These are phyloP conservation scores for Trametes elegans DNA, from an alignment of 768 basidiomycete species.

Conservation along the genomic window DNA sequence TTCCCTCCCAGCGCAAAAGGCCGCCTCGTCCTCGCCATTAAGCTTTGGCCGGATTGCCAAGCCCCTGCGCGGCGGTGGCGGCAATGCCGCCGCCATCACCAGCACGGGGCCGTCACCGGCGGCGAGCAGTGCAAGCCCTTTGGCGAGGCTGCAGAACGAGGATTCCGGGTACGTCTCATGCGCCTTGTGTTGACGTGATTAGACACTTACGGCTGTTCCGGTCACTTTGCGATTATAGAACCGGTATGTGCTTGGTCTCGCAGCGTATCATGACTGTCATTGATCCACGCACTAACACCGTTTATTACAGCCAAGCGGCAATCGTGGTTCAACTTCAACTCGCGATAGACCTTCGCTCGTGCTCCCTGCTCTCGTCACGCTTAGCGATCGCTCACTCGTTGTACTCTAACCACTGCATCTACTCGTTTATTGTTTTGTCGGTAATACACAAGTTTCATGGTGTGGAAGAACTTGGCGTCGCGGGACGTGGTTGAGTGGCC, in stretches of 20 bases:
- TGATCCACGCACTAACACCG: constrained; percentile 15
- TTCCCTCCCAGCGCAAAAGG: constrained; percentile 66
- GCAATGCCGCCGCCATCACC: constrained; percentile 41
- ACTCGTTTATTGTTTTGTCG: constrained; percentile 21
- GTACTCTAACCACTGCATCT: constrained; percentile 32
- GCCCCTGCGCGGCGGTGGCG: constrained; percentile 92
- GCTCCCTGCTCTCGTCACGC: constrained; percentile 13
- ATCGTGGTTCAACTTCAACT: constrained; percentile 86
- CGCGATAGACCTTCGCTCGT: constrained; percentile 39
- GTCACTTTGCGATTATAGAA: constrained; percentile 13
- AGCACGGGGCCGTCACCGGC: constrained; percentile 41
- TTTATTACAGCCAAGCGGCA: constrained; percentile 72
- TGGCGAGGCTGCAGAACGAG: constrained; percentile 77
- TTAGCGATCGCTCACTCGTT: constrained; percentile 25
- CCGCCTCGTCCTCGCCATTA: constrained; percentile 64
- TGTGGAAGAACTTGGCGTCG: no score
- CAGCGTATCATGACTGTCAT: background rate
- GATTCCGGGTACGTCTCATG: constrained; percentile 47
- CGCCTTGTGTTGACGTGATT: background rate
- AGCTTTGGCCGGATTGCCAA: constrained; percentile 96
- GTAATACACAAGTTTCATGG: constrained; percentile 22
- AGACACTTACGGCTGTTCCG: constrained; percentile 1
- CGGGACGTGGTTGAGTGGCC: background rate
- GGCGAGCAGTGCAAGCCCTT: constrained; percentile 56
- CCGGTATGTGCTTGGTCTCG: constrained; percentile 14